A percentile compares a stretch with the other conserved stretches of the same genome.
Evolutionary conservation across 345 rosid species (phyloP).

Genomic region (Camelina sativa): DNA sequence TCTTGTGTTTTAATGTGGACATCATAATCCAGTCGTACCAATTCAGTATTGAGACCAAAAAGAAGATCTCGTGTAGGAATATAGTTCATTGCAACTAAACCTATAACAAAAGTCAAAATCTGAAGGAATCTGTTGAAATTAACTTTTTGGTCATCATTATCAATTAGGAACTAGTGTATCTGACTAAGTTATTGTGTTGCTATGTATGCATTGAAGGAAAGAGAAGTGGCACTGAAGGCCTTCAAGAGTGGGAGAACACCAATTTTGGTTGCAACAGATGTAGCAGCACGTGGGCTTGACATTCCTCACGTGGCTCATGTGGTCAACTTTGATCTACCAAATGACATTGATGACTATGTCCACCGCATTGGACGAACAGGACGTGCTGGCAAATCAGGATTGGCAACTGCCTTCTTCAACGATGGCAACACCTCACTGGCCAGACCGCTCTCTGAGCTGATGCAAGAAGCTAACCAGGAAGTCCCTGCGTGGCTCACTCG

Average conservation of each 20-base stretch:
- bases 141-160: background rate
- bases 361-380: constrained; percentile 99
- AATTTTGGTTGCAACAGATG: constrained; percentile 95
- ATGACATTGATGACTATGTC: constrained; percentile 95
- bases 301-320: constrained; percentile 96
- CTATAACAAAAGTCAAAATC: background rate
- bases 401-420: constrained; percentile 96
- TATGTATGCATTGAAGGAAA: constrained; percentile 63
- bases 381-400: constrained; percentile 89
- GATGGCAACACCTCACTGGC: constrained; percentile 79
- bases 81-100: constrained; percentile 10
- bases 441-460: constrained; percentile 68
- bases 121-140: constrained; percentile 19
- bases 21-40: background rate
- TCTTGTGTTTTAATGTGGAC: constrained; percentile 21
- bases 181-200: constrained; percentile 27
- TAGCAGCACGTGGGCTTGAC: constrained; percentile 84
- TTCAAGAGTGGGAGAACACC: constrained; percentile 92
- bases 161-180: constrained; percentile 1
- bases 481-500: constrained; percentile 94
- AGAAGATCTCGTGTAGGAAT: constrained; percentile 3
- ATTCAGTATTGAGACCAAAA: constrained; percentile 3
- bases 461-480: constrained; percentile 96
- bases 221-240: constrained; percentile 83
- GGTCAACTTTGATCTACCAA: constrained; percentile 94